Evolutionary conservation across 148 eudicot genomes (phyloP), one percentile per base, ranked within the genome.

Genomic region (Rhododendron vialii): DNA sequence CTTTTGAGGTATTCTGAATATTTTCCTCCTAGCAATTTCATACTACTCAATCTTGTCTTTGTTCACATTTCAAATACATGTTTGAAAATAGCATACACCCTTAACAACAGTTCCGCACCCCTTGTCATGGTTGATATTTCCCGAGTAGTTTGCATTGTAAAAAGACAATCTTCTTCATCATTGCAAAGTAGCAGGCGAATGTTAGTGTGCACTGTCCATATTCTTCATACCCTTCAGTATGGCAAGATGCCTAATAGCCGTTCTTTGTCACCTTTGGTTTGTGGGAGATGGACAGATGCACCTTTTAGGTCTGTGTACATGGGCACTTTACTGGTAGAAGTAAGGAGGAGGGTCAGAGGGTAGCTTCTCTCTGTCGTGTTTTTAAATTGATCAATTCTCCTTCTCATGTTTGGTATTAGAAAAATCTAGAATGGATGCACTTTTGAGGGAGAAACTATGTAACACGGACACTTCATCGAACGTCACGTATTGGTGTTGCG

Each of bases 1-100:
- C 85, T 22, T 87, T 41, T 20, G 84, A 90, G 92, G 90, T 88
- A 89, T 76, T 11, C 65, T 11, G 35, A 74, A 38, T 51, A 14
- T 18, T 18, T 35, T 28, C n/a, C 41, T 50, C 55, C 36, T 6
- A 7, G 38, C 61, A 28, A 15, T 80, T 48, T 80, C 38, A 22
- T 50, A 1, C n/a, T 51, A 15, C 38, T 80, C 83, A 9, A 51
- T 80, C 65, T 80, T 47, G 59, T 51, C 65, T 79, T 79, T 48
- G 65, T 15, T 80, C 30, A 67, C 74, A 26, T 2, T 3, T 67
- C 74, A 67, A 13, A 67, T 26, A 26, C 35, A 50, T 43, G 81
- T 78, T 78, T 78, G 55, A 78, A 78, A 47, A 47, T 47, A 47
- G 50, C 11, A 9, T 47, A 47, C 11, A 1, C 50, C 50, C 18